These are phyloP conservation scores for Pseudohalonectria lignicola DNA, from an alignment of 2,329 filamentous ascomycete species.

Conservation along the genomic window DNA sequence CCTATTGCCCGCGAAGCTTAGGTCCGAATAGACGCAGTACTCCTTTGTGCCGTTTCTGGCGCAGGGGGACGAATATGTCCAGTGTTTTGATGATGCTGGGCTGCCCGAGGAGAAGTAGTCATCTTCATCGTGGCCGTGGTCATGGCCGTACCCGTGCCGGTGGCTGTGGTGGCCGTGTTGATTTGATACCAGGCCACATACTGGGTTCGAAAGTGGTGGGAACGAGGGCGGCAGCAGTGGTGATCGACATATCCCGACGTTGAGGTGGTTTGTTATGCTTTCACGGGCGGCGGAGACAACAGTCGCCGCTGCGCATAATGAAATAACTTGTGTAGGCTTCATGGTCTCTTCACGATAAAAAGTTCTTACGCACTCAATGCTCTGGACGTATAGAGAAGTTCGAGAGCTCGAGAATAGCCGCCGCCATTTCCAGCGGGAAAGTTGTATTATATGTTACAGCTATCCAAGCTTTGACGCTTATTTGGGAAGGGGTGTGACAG, in stretches of 20 bases:
- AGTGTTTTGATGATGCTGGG: too few relatives aligned
- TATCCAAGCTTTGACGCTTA: too few relatives aligned
- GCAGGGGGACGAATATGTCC: constrained; percentile 16
- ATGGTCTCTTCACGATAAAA: too few relatives aligned
- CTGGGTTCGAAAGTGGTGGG: neutral
- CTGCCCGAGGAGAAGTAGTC: neutral
- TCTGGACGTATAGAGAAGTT: too few relatives aligned
- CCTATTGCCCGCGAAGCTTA: constrained; percentile 20
- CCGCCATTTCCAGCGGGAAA: too few relatives aligned
- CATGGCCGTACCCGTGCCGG: neutral
- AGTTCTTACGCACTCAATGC: too few relatives aligned
- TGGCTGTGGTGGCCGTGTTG: neutral
- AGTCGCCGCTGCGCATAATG: constrained; percentile 1
- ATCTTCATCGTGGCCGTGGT: neutral
- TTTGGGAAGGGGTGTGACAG: too few relatives aligned
- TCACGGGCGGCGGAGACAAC: constrained; percentile 3
- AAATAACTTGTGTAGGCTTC: constrained; percentile 2
- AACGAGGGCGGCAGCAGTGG: neutral
- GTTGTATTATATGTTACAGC: too few relatives aligned
- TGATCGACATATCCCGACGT: constrained; percentile 6
- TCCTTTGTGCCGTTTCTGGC: constrained; percentile 10
- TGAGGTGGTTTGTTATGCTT: constrained; percentile 4
- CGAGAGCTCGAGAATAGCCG: too few relatives aligned
- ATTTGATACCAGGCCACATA: constrained; percentile 1
- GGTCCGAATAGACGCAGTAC: constrained; percentile 24